Base-by-base conservation (phyloP, 192 early-diverging fungal genomes). In the Coemansia sp. region DNA sequence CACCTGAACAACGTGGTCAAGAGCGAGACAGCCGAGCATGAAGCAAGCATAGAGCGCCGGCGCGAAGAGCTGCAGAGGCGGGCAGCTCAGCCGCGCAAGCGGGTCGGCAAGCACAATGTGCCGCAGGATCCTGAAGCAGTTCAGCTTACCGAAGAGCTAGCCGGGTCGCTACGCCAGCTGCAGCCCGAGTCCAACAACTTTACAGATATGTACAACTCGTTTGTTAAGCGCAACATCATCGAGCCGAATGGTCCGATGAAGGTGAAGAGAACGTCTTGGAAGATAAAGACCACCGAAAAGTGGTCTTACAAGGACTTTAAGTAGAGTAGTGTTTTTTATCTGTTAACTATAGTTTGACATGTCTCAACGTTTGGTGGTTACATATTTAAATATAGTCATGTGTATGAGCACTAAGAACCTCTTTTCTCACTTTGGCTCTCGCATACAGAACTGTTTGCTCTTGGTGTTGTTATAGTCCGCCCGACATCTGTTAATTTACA, bases 391-490 rank as follows among this genome's bases (percentile, higher is more conserved):
- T 41, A 41, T 41, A 47, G 11, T n/a, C 49, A 85, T 5, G 71
- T 62, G 23, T 73, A 82, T 43, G 82, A 99, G 89, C 98, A 97
- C 76, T 97, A 5, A 27, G 27, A 5, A 27, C 27, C 5, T 27
- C 27, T 27, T 27, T 27, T 27, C 27, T 27, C 2, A 0, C 27
- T 27, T 5, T 27, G 27, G 27, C 27, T 27, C 27, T 27, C 27
- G 27, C 27, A 27, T 27, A 27, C 27, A 27, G 2, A 27, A 27
- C 5, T 3, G 27, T 5, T 27, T 27, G 27, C 27, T 27, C 27
- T 27, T 27, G 5, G 27, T 27, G 27, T 27, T 27, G 27, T 27
- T 5, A 27, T 27, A 27, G 27, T 27, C 27, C 5, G 27, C 4
- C 27, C 27, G 27, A 27, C 27, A 27, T 2, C 27, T 5, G 27